Conservation (phyloP, 768 basidiomycete species). For the Pulveroboletus sp. region DNA sequence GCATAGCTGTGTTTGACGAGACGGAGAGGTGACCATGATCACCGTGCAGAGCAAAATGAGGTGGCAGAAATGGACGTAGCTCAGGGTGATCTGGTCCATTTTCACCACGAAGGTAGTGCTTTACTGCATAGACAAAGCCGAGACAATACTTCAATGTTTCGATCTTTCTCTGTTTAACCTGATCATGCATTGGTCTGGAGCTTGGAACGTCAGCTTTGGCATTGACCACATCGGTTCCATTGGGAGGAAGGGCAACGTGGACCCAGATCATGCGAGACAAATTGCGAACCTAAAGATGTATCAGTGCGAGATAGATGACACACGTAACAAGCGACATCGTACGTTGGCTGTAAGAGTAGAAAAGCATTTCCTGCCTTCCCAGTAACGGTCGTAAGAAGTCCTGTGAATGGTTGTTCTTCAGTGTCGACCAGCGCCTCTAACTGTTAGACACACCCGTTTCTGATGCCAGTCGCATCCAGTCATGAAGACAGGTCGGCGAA, state of each 20-base stretch:
- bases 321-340: conserved; percentile 5
- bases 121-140: conserved; percentile 64
- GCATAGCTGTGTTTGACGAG: conserved; percentile 41
- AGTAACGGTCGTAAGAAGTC: conserved; percentile 83
- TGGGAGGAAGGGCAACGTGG: conserved; percentile 61
- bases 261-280: conserved; percentile 78
- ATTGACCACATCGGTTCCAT: conserved; percentile 39
- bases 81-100: conserved; percentile 71
- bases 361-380: conserved; percentile 87
- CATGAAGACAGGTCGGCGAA: neutral
- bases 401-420: conserved; percentile 30
- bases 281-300: conserved; percentile 51
- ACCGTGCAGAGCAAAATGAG: conserved; percentile 48
- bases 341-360: conserved; percentile 64
- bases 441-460: conserved; percentile 55
- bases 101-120: conserved; percentile 82
- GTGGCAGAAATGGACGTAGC: conserved; percentile 61
- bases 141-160: conserved; percentile 65
- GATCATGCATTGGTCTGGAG: conserved; percentile 41
- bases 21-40: conserved; percentile 31
- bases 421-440: neutral
- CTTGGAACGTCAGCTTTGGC: conserved; percentile 50
- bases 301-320: neutral
- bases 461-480: conserved; percentile 21
- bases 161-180: conserved; percentile 63